Base-by-base conservation (phyloP, 768 basidiomycete genomes). In the Boletus speciosus region DNA sequence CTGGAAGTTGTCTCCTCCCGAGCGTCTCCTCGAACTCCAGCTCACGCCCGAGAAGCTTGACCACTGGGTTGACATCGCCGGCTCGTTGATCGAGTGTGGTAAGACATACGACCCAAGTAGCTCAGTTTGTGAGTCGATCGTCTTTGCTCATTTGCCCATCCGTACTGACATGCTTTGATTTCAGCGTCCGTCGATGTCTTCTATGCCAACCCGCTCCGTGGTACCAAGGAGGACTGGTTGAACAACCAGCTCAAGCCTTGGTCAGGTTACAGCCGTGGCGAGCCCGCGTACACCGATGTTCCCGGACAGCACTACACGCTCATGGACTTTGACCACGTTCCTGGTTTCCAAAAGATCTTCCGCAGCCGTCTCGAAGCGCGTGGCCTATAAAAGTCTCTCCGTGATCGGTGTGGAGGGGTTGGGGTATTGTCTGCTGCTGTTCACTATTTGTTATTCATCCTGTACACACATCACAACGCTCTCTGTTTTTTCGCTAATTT, bases 251-350 rank as follows among this genome's bases (percentile, higher is more conserved):
- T 68, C 34, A 68, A 60, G 47, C 63, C 63, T 6, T 70, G 68
- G 66, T 39, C 5, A 12, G 63, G 8, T 0, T 67, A 59, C 60
- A 54, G 66, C 34, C 67, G 67, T 2, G 12, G 43, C 32, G 61
- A 70, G 51, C 53, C 66, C 3, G 11, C 53, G 8, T 68, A 55
- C 6, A 68, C 54, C 0, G 66, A 68, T 14, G 66, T 68, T 4
- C 66, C 66, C 0, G 66, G 66, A 19, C 61, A 65, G 15, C 66
- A 68, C 46, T 68, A 67, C 46, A 70, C 66, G 1, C 57, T 68
- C 14, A 70, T 68, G 68, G 66, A 68, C 55, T 61, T 65, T 37
- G 68, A 70, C 48, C 66, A 68, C 32, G 68, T 69, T 4, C 65
- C 66, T 1, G 58, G 54, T 0, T 69, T 67, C 58, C 66, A 67